These are phyloP conservation scores for Taiwanofungus camphoratus DNA, from an alignment of 1,284 basidiomycete species.

Conservation along the genomic window DNA sequence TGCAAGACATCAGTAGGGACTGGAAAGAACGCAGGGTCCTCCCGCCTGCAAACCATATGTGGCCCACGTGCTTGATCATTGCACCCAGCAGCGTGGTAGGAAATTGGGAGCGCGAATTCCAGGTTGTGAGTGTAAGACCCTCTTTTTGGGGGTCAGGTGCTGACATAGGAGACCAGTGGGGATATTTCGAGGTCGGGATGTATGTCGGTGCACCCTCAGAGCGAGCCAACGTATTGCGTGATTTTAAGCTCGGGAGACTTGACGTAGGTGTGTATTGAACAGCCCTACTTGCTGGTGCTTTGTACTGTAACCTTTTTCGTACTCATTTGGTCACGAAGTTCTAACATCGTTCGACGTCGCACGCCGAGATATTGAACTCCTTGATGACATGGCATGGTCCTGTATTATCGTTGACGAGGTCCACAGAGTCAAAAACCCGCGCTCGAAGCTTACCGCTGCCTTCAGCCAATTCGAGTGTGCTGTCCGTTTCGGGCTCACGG, in stretches of 20 bases:
- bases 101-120: conserved; percentile 81
- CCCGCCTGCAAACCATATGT: conserved; percentile 59
- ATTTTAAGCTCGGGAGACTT: conserved; percentile 69
- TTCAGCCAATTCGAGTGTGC: conserved; percentile 59
- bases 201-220: conserved; percentile 49
- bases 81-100: conserved; percentile 72
- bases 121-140: conserved; percentile 42
- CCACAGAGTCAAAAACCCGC: conserved; percentile 74
- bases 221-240: conserved; percentile 49
- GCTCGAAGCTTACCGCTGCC: conserved; percentile 54
- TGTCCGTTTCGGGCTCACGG: conserved; percentile 73
- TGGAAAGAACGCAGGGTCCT: conserved; percentile 49
- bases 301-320: background rate
- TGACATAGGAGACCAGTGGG: conserved; percentile 47
- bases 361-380: conserved; percentile 54
- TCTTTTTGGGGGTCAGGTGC: background rate
- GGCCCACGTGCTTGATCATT: conserved; percentile 81
- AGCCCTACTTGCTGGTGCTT: background rate
- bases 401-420: conserved; percentile 80
- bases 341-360: conserved; percentile 70
- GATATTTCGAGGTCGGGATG: conserved; percentile 73
- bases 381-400: conserved; percentile 62
- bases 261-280: conserved; percentile 54
- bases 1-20: conserved; percentile 50
- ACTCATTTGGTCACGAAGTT: conserved; percentile 36